Conservation (phyloP, 441 rosid species). For the Flueggea neowawraea region DNA sequence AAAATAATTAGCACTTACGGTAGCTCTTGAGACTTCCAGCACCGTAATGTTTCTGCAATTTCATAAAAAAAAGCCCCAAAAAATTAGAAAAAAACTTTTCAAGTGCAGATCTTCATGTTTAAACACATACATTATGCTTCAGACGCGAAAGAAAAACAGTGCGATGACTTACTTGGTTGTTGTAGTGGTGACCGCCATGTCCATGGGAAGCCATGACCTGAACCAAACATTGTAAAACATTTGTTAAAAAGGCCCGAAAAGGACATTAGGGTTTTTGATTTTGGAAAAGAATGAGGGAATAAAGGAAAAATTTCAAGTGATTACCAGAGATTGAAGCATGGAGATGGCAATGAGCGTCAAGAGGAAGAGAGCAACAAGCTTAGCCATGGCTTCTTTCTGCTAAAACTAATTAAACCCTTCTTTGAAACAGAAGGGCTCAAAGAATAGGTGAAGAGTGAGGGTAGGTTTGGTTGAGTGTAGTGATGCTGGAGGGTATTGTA, state of each 20-base stretch:
- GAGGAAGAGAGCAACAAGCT: conserved; percentile 31
- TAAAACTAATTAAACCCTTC: too few species aligned
- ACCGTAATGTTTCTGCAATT: conserved; percentile 39
- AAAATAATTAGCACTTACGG: conserved; percentile 42
- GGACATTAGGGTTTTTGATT: background rate
- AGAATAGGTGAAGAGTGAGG: too few species aligned
- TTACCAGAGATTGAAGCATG: conserved; percentile 56
- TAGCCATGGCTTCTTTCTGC: conserved; percentile 30
- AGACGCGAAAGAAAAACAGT: background rate
- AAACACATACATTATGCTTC: background rate
- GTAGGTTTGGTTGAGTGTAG: too few species aligned
- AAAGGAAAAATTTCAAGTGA: background rate
- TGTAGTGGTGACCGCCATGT: conserved; percentile 44
- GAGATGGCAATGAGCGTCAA: conserved; percentile 50
- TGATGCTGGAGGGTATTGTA: too few species aligned
- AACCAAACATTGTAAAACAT: too few species aligned
- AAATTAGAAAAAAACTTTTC: too few species aligned
- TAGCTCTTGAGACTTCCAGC: conserved; percentile 51
- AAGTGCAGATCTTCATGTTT: too few species aligned
- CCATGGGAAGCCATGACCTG: conserved; percentile 54
- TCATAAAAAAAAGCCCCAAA: background rate
- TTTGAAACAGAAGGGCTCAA: too few species aligned
- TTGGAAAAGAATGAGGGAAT: background rate
- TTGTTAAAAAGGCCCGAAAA: too few species aligned
- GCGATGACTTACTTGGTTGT: conserved; percentile 25